Percentiles rank a stretch among this genome's conserved stretches.
These are phyloP conservation scores for Mucor velutinosus DNA, from an alignment of 371 early-diverging fungal genomes.

Conservation along the genomic window DNA sequence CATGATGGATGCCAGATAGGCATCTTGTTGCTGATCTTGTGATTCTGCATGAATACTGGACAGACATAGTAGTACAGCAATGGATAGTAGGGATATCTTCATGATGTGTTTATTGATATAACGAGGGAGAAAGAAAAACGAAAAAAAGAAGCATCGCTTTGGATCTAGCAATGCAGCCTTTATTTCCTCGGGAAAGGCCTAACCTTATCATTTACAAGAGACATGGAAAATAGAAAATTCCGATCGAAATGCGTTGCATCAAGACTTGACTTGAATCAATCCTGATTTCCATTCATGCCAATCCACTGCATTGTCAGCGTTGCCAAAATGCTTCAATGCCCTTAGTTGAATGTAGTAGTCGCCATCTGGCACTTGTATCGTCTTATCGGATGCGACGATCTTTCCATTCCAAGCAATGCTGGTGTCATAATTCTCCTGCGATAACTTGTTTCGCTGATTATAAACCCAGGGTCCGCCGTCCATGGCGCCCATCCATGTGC, in stretches of 20 bases:
- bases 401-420: conserved; percentile 12
- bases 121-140: background rate
- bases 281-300: conserved; percentile 42
- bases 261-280: conserved; percentile 17
- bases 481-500: background rate
- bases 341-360: conserved; percentile 28
- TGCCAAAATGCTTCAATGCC: conserved; percentile 40
- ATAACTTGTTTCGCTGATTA: conserved; percentile 10
- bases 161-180: background rate
- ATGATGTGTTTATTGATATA: conserved; percentile 1
- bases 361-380: conserved; percentile 22
- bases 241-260: background rate
- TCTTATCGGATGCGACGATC: background rate
- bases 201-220: background rate
- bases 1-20: background rate
- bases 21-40: background rate
- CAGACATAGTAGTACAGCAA: background rate
- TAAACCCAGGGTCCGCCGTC: background rate
- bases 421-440: background rate
- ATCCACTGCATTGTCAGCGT: conserved; percentile 27
- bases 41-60: background rate
- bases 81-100: conserved; percentile 2
- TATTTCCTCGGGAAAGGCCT: background rate
- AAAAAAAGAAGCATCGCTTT: background rate
- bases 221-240: conserved; percentile 8